Evolutionary conservation across 768 basidiomycete species (phyloP).

Genomic region (Ramaria sp.): DNA sequence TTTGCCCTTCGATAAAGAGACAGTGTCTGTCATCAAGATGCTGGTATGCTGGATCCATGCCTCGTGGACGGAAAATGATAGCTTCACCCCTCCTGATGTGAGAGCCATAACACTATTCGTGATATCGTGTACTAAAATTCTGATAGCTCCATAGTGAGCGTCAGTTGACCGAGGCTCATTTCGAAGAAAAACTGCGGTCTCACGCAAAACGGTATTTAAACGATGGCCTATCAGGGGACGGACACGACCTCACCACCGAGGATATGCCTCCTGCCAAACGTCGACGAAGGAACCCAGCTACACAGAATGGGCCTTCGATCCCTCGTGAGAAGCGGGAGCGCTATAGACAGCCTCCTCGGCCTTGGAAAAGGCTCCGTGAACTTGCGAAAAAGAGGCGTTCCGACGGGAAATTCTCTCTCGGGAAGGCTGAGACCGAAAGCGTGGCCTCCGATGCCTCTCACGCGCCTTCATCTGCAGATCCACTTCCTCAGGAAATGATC

Average conservation of each 20-base stretch:
- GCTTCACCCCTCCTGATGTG: neutral
- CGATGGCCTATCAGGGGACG: neutral
- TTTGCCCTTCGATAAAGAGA: neutral
- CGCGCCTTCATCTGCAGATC: neutral
- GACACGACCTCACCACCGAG: neutral
- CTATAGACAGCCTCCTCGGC: neutral
- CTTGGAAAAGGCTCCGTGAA: neutral
- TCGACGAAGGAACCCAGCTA: neutral
- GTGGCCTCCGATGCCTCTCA: neutral
- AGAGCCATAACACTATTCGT: neutral
- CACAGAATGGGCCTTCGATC: neutral
- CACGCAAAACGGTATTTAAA: neutral
- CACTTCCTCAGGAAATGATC: neutral
- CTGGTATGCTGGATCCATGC: conserved; percentile 4
- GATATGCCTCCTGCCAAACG: neutral
- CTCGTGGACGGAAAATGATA: neutral
- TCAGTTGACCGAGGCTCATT: neutral
- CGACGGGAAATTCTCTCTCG: neutral
- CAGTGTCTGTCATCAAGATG: neutral
- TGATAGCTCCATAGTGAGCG: neutral
- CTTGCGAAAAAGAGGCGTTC: neutral
- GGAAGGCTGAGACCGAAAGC: neutral
- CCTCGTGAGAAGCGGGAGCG: neutral
- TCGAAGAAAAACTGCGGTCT: neutral
- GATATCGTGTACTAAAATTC: neutral